These are phyloP conservation scores for Elsinoe fawcettii DNA, from an alignment of 2,329 filamentous ascomycete genomes.

Conservation along the genomic window DNA sequence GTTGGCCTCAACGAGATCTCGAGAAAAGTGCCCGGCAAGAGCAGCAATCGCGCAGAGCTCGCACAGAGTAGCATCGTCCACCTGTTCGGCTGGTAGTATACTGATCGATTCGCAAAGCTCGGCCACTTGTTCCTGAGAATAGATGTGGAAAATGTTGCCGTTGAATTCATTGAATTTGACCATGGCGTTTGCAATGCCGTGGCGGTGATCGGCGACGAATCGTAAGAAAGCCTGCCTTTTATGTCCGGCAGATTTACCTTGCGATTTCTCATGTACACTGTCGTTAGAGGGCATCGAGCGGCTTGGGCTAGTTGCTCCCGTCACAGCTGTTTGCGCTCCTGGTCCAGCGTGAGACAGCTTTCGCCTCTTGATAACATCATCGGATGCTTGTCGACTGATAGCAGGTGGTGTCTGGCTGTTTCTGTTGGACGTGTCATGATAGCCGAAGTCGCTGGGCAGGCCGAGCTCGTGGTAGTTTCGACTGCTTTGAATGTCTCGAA, in stretches of 20 bases:
- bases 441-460: neutral
- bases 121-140: neutral
- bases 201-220: neutral
- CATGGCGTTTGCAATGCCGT: neutral
- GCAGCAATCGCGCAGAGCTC: neutral
- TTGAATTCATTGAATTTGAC: neutral
- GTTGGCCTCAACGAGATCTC: neutral
- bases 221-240: neutral
- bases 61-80: neutral
- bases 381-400: neutral
- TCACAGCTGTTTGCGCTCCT: neutral
- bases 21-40: neutral
- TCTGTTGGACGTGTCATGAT: neutral
- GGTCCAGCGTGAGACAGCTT: no score
- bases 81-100: neutral
- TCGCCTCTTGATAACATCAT: no score
- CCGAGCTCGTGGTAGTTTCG: neutral
- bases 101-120: neutral
- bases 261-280: neutral
- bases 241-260: neutral
- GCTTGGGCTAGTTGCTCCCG: neutral
- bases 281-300: neutral
- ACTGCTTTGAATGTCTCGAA: neutral
- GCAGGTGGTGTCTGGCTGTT: neutral
- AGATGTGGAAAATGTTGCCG: conserved; percentile 1